Base-by-base conservation (phyloP, 352 stramenopile species). In the Globisporangium echinulatum region DNA sequence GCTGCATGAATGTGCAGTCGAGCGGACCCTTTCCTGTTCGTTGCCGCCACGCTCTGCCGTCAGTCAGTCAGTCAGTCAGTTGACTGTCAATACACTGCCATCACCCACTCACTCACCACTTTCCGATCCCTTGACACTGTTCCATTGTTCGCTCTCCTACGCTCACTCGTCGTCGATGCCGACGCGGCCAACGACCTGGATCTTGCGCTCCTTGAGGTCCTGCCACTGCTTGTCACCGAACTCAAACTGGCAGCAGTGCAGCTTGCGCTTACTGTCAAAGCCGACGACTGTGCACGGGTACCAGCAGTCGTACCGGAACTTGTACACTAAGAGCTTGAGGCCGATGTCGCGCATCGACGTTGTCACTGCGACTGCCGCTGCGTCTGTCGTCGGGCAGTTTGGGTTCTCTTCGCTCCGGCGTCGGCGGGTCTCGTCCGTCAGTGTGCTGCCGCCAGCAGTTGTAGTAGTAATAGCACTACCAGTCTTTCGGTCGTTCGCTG, bases 161-260 rank as follows among this genome's bases (percentile, higher is more conserved):
- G 19, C 25, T 42, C 43, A 43, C 33, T 47, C 51, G 51, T 56
- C 51, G 51, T 49, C 52, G 11, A 49, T 37, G 8, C 57, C 57
- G 40, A 52, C n/a, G 50, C 68, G 66, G 1, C 74, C 73, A 0
- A 85, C 65, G 10, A 87, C 51, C n/a, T 85, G 69, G 2, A 78
- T 42, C 49, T 85, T 85, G 54, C 70, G 68, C 9, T 80, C 66
- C 7, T 56, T 63, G 40, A 90, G 65, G 40, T 87, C 71, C 49
- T 86, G 78, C 79, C 83, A 92, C 54, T 92, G 83, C 67, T 91
- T 91, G 69, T 93, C 83, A 4, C 81, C 81, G 51, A 85, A 88
- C 44, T 92, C 80, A 52, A 90, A 92, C 58, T 88, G 79, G 50
- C 80, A 90, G 58, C 80, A 90, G 64, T 92, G 83, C 58, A 90